Conservation (phyloP, 2,329 filamentous ascomycete species). For the Pseudogymnoascus sp. region DNA sequence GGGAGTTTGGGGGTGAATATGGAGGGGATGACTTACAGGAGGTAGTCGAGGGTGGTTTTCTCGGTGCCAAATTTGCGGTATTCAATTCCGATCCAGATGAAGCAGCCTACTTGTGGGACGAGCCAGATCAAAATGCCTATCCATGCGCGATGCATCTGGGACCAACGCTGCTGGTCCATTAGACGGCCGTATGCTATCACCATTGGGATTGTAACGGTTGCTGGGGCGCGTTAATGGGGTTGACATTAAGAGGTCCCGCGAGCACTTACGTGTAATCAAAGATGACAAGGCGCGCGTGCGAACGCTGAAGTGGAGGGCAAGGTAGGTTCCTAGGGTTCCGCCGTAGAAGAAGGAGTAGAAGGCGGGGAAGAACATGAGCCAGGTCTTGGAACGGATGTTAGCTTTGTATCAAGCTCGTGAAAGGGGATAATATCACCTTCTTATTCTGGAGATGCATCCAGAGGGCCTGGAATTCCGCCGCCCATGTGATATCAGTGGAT, state of each 20-base stretch:
- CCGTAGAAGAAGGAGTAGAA: slow-evolving; percentile 34
- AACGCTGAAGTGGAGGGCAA: slow-evolving; percentile 28
- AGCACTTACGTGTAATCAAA: slow-evolving; percentile 24
- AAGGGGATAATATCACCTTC: slow-evolving; percentile 17
- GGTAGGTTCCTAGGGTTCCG: slow-evolving; percentile 30
- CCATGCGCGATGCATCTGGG: slow-evolving; percentile 24
- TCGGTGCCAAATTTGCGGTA: slow-evolving; percentile 15
- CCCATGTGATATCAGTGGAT: slow-evolving; percentile 14
- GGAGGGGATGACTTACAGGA: slow-evolving; percentile 7
- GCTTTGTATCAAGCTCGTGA: not conserved
- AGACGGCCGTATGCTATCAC: slow-evolving; percentile 17
- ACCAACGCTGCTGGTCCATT: slow-evolving; percentile 24
- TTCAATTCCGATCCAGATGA: slow-evolving; percentile 27
- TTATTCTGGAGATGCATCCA: slow-evolving; percentile 19
- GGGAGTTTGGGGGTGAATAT: not conserved
- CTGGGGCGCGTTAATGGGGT: not conserved
- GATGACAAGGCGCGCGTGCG: slow-evolving; percentile 27
- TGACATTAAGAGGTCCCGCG: slow-evolving; percentile 10
- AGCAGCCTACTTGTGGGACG: slow-evolving; percentile 23
- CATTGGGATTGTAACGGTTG: slow-evolving; percentile 13
- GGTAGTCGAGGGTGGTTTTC: slow-evolving; percentile 12
- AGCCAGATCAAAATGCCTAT: slow-evolving; percentile 24
- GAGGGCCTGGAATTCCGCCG: slow-evolving; percentile 20
- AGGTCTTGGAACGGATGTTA: slow-evolving; percentile 18
- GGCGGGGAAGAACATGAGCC: slow-evolving; percentile 28